A percentile compares a stretch with the other conserved stretches of the same genome.
phyloP scores from a whole-genome alignment of 305 asterid species.

The Solanum hybrid region DNA sequence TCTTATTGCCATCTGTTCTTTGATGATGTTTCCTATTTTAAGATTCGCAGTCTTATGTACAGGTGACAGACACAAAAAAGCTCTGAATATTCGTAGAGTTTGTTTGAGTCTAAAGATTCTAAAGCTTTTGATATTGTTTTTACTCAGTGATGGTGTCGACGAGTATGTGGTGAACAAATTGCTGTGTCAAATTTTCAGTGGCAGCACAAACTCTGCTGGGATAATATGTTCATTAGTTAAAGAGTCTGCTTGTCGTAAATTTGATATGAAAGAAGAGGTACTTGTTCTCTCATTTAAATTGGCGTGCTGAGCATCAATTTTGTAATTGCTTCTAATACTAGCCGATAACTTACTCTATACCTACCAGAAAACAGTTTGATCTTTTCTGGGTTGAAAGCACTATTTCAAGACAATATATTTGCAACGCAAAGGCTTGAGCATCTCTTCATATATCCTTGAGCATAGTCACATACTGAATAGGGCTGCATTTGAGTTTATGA shows the following conservation, averaged over 20 bases:
- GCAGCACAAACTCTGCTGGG: slow-evolving; percentile 31
- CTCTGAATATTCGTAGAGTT: neutral
- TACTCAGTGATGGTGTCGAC: slow-evolving; percentile 87
- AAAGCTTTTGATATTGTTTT: neutral
- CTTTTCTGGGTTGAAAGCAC: neutral
- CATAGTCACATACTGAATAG: neutral
- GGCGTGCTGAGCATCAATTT: neutral
- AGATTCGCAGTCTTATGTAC: slow-evolving; percentile 84
- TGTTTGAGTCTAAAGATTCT: neutral
- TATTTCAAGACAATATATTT: neutral
- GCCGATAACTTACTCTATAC: neutral
- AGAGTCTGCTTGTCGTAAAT: slow-evolving; percentile 83
- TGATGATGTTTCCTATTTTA: slow-evolving; percentile 67
- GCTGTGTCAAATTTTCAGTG: slow-evolving; percentile 59
- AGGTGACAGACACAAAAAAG: slow-evolving; percentile 33
- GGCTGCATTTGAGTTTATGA: neutral
- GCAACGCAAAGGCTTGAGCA: neutral
- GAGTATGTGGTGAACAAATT: slow-evolving; percentile 76
- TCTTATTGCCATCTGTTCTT: slow-evolving; percentile 88
- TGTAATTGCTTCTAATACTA: neutral
- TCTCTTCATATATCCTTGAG: neutral
- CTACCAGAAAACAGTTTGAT: neutral
- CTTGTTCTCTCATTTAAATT: slow-evolving; percentile 10
- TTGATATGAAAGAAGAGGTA: slow-evolving; percentile 99
- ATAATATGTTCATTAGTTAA: slow-evolving; percentile 52